Evolutionary conservation across 768 basidiomycete species (phyloP).

Genomic region (Amanita muscaria): DNA sequence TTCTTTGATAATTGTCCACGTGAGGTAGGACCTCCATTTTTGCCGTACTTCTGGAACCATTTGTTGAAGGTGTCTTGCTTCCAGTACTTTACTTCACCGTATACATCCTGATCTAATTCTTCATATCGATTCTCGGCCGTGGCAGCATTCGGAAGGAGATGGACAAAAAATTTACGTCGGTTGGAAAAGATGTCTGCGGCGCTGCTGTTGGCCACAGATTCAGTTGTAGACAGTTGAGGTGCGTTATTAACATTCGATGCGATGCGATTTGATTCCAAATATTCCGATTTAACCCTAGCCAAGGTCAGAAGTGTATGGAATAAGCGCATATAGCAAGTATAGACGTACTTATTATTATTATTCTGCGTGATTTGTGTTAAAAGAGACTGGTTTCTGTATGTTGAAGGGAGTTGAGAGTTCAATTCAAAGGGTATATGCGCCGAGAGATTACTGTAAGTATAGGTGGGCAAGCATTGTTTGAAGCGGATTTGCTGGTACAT

Average conservation of each 20-base stretch:
- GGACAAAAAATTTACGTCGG: background rate
- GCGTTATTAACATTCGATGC: background rate
- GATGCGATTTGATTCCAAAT: too few species aligned
- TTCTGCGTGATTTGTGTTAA: constrained; percentile 15
- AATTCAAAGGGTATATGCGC: too few species aligned
- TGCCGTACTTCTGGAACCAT: background rate
- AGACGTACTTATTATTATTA: background rate
- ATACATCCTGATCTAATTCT: background rate
- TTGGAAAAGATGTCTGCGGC: background rate
- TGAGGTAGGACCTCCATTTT: background rate
- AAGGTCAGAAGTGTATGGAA: background rate
- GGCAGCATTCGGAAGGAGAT: background rate
- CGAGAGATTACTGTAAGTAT: too few species aligned
- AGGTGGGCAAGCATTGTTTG: too few species aligned
- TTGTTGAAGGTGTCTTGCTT: background rate
- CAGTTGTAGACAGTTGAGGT: too few species aligned
- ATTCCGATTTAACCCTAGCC: background rate
- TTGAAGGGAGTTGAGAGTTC: too few species aligned
- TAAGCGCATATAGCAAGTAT: background rate
- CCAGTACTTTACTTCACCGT: background rate
- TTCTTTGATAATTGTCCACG: background rate
- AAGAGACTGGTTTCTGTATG: constrained; percentile 7
- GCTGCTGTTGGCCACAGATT: too few species aligned
- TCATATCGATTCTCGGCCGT: background rate
- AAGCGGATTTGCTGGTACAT: too few species aligned